Conservation (phyloP, 192 early-diverging fungal species). For the Gigaspora rosea region DNA sequence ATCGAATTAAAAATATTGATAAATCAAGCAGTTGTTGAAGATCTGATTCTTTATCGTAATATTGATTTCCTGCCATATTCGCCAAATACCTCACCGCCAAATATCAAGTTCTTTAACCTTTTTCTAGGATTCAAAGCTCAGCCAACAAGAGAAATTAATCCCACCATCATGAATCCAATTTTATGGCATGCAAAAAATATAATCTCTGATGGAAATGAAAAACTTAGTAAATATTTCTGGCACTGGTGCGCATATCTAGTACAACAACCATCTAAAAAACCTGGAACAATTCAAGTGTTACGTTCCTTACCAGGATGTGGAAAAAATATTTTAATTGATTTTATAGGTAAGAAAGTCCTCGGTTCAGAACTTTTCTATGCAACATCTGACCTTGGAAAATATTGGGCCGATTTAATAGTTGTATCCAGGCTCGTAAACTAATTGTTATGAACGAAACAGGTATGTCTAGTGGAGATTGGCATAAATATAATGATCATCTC, state of each 20-base stretch:
- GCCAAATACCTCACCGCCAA: not conserved
- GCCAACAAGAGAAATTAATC: conserved; percentile 2
- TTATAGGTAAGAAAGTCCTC: not conserved
- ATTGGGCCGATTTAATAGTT: not conserved
- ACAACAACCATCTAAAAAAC: not conserved
- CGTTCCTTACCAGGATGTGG: not conserved
- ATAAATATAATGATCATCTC: too few relatives aligned
- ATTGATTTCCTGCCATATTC: conserved; percentile 4
- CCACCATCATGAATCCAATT: not conserved
- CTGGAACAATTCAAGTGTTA: not conserved
- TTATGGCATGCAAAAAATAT: conserved; percentile 13
- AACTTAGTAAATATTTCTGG: conserved; percentile 22
- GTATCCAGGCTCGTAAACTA: not conserved
- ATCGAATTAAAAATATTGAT: conserved; percentile 1
- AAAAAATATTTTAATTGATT: conserved; percentile 29
- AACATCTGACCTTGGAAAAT: conserved; percentile 9
- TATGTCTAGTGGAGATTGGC: not conserved
- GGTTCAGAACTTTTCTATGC: conserved; percentile 16
- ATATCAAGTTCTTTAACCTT: conserved; percentile 6
- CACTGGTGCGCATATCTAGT: not conserved
- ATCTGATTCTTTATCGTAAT: conserved; percentile 25
- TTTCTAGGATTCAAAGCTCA: conserved; percentile 12
- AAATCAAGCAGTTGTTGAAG: conserved; percentile 2
- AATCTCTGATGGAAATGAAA: not conserved
- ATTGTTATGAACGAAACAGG: conserved; percentile 14